A percentile compares a stretch with the other conserved stretches of the same genome.
Evolutionary conservation across 352 stramenopile species (phyloP).

Genomic region (Pythium phragmitis): DNA sequence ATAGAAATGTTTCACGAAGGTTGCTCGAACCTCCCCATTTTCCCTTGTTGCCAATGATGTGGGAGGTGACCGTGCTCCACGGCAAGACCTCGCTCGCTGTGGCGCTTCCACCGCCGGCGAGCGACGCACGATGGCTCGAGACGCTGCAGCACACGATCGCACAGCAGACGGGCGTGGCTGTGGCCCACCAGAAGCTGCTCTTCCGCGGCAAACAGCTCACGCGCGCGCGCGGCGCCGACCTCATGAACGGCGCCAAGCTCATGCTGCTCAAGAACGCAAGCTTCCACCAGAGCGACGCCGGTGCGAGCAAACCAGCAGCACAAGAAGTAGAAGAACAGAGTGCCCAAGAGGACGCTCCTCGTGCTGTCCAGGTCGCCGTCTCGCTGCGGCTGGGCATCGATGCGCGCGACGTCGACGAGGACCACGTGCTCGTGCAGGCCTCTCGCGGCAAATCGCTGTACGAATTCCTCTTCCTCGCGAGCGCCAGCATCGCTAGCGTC

Average conservation of each 20-base stretch:
- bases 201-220: conserved; percentile 39
- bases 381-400: conserved; percentile 19
- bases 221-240: conserved; percentile 9
- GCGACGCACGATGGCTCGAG: conserved; percentile 30
- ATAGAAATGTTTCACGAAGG: background rate
- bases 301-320: background rate
- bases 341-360: background rate
- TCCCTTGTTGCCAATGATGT: background rate
- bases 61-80: conserved; percentile 46
- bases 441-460: conserved; percentile 58
- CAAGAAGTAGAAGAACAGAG: background rate
- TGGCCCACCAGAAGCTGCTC: conserved; percentile 54
- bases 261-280: conserved; percentile 31
- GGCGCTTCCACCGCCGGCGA: conserved; percentile 23
- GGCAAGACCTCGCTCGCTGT: conserved; percentile 43
- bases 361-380: background rate
- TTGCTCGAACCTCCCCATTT: background rate
- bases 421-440: conserved; percentile 51
- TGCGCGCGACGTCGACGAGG: conserved; percentile 30
- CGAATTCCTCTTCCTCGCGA: conserved; percentile 44
- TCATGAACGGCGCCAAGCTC: conserved; percentile 30
- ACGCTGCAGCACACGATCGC: conserved; percentile 35
- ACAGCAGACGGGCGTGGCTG: conserved; percentile 34
- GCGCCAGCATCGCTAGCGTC: conserved; percentile 33
- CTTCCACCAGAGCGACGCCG: conserved; percentile 19